phyloP scores from a whole-genome alignment of 345 rosid species.

The Balakata baccata region DNA sequence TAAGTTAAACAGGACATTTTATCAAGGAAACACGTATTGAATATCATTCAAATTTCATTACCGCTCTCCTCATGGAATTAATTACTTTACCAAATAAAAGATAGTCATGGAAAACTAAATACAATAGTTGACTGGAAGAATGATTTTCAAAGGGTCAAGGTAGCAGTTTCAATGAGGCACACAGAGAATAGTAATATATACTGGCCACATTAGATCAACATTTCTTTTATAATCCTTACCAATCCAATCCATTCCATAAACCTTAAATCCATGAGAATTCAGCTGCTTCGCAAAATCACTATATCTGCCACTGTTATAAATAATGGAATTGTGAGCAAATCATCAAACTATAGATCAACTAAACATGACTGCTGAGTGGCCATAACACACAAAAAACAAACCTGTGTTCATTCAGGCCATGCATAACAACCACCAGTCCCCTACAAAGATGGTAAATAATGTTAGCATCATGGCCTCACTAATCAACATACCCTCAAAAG shows the following conservation, averaged over 20 bases:
- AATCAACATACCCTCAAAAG: not conserved
- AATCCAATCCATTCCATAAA: conserved; percentile 37
- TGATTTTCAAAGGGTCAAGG: not conserved
- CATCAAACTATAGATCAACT: not conserved
- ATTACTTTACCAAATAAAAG: not conserved
- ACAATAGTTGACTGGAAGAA: not conserved
- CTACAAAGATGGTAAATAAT: conserved; percentile 14
- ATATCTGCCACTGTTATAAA: conserved; percentile 27
- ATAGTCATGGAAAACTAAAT: not conserved
- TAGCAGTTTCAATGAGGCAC: not conserved
- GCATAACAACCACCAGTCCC: conserved; percentile 33
- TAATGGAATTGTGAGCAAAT: conserved; percentile 9
- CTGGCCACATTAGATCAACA: not conserved
- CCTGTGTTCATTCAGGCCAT: conserved; percentile 37
- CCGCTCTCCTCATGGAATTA: not conserved
- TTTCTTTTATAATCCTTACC: conserved; percentile 22
- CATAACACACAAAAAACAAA: conserved; percentile 9
- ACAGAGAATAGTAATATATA: not conserved
- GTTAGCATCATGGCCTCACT: not conserved
- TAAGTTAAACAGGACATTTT: not conserved
- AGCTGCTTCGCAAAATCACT: conserved; percentile 26
- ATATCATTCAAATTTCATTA: not conserved
- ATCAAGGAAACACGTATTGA: not conserved
- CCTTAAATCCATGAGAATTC: conserved; percentile 29
- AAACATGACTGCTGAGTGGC: not conserved